Evolutionary conservation across 177 flowering plant genomes (phyloP).

Genomic region (Vitis hybrid): DNA sequence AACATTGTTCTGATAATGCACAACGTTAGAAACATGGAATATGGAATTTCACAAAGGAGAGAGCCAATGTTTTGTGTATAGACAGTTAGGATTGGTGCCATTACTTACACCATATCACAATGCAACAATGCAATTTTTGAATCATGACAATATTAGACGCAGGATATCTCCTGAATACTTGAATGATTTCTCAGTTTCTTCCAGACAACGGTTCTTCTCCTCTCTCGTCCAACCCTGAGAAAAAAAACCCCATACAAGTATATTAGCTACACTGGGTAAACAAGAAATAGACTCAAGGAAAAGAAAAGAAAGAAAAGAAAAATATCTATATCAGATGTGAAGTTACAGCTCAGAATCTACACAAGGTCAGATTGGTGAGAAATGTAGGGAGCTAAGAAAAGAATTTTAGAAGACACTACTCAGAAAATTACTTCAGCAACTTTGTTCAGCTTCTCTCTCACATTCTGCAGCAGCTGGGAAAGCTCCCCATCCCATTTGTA

Average conservation of each 20-base stretch:
- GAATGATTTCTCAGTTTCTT: conserved; percentile 94
- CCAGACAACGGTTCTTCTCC: conserved; percentile 92
- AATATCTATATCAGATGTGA: too few relatives aligned
- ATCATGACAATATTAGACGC: conserved; percentile 73
- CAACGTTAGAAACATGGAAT: neutral
- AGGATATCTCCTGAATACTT: conserved; percentile 80
- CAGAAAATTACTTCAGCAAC: conserved; percentile 74
- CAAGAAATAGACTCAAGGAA: too few relatives aligned
- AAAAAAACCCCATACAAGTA: neutral
- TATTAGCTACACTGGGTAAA: neutral
- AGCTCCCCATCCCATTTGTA: conserved; percentile 98
- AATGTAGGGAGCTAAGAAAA: neutral
- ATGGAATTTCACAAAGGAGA: neutral
- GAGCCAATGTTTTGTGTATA: neutral
- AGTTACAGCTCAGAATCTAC: too few relatives aligned
- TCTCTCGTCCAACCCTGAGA: conserved; percentile 87
- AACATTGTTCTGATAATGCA: neutral
- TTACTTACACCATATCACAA: neutral
- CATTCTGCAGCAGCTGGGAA: conserved; percentile 72
- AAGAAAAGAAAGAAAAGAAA: neutral
- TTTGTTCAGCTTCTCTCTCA: conserved; percentile 80
- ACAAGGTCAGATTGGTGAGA: too few relatives aligned
- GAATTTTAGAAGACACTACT: neutral
- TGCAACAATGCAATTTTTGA: neutral
- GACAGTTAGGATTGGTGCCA: conserved; percentile 6